Base-by-base conservation (phyloP, 2,329 filamentous ascomycete genomes). In the Tolypocladium ophioglossoides region DNA sequence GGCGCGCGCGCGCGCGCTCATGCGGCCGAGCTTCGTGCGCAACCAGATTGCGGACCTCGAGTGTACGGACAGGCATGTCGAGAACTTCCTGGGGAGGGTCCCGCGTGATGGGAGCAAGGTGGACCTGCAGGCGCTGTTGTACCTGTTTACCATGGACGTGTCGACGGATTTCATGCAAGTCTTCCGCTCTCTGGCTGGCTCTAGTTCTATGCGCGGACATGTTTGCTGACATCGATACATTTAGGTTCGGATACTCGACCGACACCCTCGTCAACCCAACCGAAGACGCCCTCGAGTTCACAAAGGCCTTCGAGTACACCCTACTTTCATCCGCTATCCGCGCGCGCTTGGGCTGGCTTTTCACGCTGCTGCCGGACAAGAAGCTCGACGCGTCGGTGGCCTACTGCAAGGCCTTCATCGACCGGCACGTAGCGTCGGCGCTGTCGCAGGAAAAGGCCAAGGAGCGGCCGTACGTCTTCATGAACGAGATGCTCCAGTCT, bases 1-100 rank as follows among this genome's bases (percentile, higher is more conserved):
- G 81, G 73, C 77, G 46, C 69, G 73, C n/a, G 73, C 74, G 0
- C 70, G 79, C 12, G 70, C 74, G 7, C 69, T 81, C 61, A 70
- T 84, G 22, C 69, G 78, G 18, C 80, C 80, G 0, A 74, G 76
- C 58, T 82, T 82, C 57, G 72, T 75, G 20, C 69, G 75, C 20
- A 72, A 78, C 55, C 77, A 80, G 65, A 72, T 81, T 38, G 83
- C 85, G 38, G 86, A 92, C 65, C 74, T 92, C 27, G 75, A 83
- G 39, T 82, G 84, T 48, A 84, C 90, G 59, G 87, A 91, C 64
- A 73, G 75, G 20, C 87, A 92, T 65, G 76, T 88, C 14, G 72
- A 78, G 53, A 75, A 80, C 40, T 71, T 85, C 46, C 70, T 90
- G 52, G 69, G 79, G 34, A 74, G 75, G 6, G 76, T 90, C 5